phyloP scores from a whole-genome alignment of 2,329 filamentous ascomycete species.

The Trichophyton benhamiae region DNA sequence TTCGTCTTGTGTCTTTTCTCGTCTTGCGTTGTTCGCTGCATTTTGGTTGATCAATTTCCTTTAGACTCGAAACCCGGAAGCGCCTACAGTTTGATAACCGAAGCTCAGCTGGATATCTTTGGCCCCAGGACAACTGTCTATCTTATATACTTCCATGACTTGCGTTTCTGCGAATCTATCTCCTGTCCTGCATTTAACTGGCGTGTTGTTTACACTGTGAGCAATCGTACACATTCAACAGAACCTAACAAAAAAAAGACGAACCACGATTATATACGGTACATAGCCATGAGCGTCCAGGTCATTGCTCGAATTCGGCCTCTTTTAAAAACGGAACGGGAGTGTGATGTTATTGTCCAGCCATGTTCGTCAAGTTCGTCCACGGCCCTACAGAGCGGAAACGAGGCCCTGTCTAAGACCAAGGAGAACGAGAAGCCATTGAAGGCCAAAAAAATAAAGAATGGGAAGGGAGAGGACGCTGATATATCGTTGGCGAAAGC shows the following conservation, averaged over 20 bases:
- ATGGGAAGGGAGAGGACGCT: slow-evolving; percentile 19
- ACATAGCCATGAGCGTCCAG: slow-evolving; percentile 44
- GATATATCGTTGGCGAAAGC: slow-evolving; percentile 40
- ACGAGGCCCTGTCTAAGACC: not conserved
- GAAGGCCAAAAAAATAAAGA: slow-evolving; percentile 10
- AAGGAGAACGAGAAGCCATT: not conserved
- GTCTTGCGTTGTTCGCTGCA: not conserved
- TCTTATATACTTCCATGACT: not conserved
- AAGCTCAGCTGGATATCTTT: not conserved
- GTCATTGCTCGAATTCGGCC: slow-evolving; percentile 87
- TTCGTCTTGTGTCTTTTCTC: not conserved
- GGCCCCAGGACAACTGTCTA: not conserved
- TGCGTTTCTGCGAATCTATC: not conserved
- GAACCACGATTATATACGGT: not conserved
- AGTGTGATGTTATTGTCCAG: slow-evolving; percentile 76
- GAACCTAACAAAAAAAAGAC: not conserved
- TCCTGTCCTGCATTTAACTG: not conserved
- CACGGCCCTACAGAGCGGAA: not conserved
- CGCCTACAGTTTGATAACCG: not conserved
- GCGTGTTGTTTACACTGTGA: not conserved
- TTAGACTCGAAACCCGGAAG: not conserved
- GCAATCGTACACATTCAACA: not conserved
- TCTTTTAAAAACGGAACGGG: slow-evolving; percentile 70
- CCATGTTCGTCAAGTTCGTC: slow-evolving; percentile 37
- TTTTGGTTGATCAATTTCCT: not conserved